Conservation (phyloP, 2,329 filamentous ascomycete species). For the Orbilia brochopaga region DNA sequence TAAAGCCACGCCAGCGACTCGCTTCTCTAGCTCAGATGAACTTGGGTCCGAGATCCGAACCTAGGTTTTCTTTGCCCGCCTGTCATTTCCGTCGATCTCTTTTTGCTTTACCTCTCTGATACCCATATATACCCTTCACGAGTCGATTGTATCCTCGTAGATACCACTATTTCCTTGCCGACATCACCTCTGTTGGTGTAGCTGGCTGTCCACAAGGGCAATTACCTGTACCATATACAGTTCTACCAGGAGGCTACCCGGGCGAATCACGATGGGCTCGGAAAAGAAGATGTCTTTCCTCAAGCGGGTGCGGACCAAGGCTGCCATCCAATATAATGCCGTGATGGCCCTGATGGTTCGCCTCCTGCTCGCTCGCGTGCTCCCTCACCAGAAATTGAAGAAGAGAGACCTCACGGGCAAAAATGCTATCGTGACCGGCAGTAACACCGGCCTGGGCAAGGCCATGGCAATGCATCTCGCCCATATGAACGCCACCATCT, state of each 20-base stretch:
- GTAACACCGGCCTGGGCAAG: slow-evolving; percentile 44
- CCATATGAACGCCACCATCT: slow-evolving; percentile 36
- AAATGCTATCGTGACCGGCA: slow-evolving; percentile 42
- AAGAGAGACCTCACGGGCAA: slow-evolving; percentile 38
- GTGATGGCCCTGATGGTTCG: slow-evolving; percentile 14
- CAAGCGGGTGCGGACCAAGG: slow-evolving; percentile 27
- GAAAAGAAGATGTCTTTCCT: slow-evolving; percentile 40
- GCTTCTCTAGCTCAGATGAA: too few relatives aligned
- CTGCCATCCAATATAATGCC: slow-evolving; percentile 28
- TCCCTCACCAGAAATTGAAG: slow-evolving; percentile 33
- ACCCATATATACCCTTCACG: not conserved
- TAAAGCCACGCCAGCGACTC: too few relatives aligned
- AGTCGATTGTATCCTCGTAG: too few relatives aligned
- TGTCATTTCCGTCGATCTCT: slow-evolving; percentile 2
- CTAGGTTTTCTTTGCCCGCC: not conserved
- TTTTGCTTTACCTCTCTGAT: not conserved
- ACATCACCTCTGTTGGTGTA: too few relatives aligned
- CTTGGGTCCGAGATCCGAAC: too few relatives aligned
- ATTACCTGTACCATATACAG: slow-evolving; percentile 10
- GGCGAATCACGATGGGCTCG: slow-evolving; percentile 18
- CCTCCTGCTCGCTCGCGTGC: slow-evolving; percentile 19
- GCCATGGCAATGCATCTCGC: slow-evolving; percentile 36
- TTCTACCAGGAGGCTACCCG: not conserved
- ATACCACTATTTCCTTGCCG: too few relatives aligned
- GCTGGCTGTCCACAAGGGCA: too few relatives aligned